Evolutionary conservation across 2,329 filamentous ascomycete species (phyloP), one percentile per base, ranked within the genome.

Genomic region (Alternaria atra): DNA sequence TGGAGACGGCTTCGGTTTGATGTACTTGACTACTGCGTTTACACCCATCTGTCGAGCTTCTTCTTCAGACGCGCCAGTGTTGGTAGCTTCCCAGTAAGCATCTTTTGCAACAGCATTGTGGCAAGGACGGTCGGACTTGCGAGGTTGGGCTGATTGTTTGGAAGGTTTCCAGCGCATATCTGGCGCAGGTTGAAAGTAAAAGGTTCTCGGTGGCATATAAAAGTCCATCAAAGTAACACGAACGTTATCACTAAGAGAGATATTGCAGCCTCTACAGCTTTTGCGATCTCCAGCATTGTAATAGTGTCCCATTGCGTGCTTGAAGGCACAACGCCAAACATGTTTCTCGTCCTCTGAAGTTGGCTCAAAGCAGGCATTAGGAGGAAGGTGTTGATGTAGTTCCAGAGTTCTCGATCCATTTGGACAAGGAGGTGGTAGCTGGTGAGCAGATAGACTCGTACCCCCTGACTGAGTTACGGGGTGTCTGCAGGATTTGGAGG

Each of bases 231-330:
- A 5, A 4, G 43, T 55, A 2, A 63, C 62, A 6, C 39, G 32
- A 3, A 13, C 5, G 1, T 66, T 68, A 4, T 65, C 52, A 3
- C 42, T 60, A 13, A 69, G 37, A 17, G 68, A 54, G 4, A 67
- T 71, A 35, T 65, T 63, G 32, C 73, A 74, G 6, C 72, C 72
- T 5, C 46, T 42, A 51, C 72, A 74, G 10, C 53, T 53, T 42
- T 66, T 72, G 39, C 71, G 60, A 30, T 71, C 64, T 17, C 73
- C 73, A 3, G 72, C 67, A 48, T 72, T 73, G 62, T 74, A 75
- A 55, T 74, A 74, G 35, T 70, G 50, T 1, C 72, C 73, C 51
- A 74, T 58, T 8, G 66, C 58, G 39, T 75, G 71, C 9, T 66
- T 71, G 23, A 68, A 66, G 8, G 68, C 65, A 54, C 73, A 75